These are phyloP conservation scores for Ustilago bromivora DNA, from an alignment of 1,284 basidiomycete genomes.

Conservation along the genomic window DNA sequence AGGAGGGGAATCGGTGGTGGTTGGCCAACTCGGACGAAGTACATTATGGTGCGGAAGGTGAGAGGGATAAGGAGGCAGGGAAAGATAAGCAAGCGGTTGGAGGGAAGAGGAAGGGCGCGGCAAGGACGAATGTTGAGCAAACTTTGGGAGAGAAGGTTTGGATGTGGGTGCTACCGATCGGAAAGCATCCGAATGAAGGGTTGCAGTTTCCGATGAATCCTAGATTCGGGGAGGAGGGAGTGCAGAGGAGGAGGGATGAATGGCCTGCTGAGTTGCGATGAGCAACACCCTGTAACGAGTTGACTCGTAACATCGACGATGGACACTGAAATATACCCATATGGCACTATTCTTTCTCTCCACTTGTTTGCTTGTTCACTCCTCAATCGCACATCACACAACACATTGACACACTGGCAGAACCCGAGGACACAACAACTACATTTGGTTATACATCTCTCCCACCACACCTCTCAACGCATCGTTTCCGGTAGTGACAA, in stretches of 20 bases:
- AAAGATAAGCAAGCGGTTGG: background rate
- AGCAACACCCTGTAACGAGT: background rate
- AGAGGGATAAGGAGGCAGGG: slow-evolving; percentile 5
- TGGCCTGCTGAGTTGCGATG: slow-evolving; percentile 36
- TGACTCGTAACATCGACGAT: background rate
- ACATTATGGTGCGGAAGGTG: background rate
- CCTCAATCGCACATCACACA: background rate
- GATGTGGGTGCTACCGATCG: slow-evolving; percentile 34
- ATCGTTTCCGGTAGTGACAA: slow-evolving; percentile 49
- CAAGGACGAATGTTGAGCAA: slow-evolving; percentile 29
- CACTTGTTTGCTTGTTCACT: background rate
- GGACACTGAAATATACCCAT: slow-evolving; percentile 24
- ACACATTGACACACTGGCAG: background rate
- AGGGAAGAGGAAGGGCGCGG: slow-evolving; percentile 9
- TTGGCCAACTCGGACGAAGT: slow-evolving; percentile 70
- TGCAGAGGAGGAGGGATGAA: slow-evolving; percentile 25
- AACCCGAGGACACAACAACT: background rate
- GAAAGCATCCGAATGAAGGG: slow-evolving; percentile 32
- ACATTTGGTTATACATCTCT: slow-evolving; percentile 5
- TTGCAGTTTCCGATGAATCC: slow-evolving; percentile 47
- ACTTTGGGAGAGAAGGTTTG: slow-evolving; percentile 11
- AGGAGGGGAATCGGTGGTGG: slow-evolving; percentile 89
- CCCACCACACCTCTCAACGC: slow-evolving; percentile 13
- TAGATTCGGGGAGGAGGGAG: slow-evolving; percentile 32
- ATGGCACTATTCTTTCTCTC: background rate